Evolutionary conservation across 1,139 yeast species (phyloP).

Genomic region (Scheffersomyces stambukii): DNA sequence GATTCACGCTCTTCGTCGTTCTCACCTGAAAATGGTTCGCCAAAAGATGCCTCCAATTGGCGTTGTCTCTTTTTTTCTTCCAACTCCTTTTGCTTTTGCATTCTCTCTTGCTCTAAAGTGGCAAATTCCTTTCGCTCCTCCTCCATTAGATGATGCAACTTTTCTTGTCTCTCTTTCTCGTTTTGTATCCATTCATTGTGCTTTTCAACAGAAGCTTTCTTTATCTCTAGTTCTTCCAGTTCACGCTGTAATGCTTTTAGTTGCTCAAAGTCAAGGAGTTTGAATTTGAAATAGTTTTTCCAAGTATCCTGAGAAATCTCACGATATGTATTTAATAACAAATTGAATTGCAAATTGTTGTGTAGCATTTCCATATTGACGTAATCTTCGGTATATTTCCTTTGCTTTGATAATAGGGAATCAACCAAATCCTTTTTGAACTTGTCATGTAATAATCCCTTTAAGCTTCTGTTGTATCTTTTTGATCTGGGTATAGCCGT

Average conservation of each 20-base stretch:
- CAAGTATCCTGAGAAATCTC: constrained; percentile 39
- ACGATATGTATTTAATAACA: constrained; percentile 38
- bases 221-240: constrained; percentile 11
- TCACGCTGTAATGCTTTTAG: constrained; percentile 19
- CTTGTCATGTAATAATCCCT: constrained; percentile 37
- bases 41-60: constrained; percentile 12
- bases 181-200: constrained; percentile 16
- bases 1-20: constrained; percentile 1
- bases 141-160: constrained; percentile 10
- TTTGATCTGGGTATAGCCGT: constrained; percentile 12
- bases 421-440: constrained; percentile 32
- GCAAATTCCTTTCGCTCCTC: constrained; percentile 14
- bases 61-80: constrained; percentile 12
- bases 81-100: constrained; percentile 7
- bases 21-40: constrained; percentile 16
- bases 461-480: constrained; percentile 25
- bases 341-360: constrained; percentile 39
- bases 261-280: constrained; percentile 39
- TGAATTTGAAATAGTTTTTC: constrained; percentile 37
- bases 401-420: constrained; percentile 24
- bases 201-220: constrained; percentile 5
- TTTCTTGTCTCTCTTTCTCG: constrained; percentile 17
- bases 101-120: constrained; percentile 11
- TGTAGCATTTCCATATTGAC: constrained; percentile 43
- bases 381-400: constrained; percentile 33